Conservation (phyloP, 805 yeast species). For the Danielozyma ontarioensis region DNA sequence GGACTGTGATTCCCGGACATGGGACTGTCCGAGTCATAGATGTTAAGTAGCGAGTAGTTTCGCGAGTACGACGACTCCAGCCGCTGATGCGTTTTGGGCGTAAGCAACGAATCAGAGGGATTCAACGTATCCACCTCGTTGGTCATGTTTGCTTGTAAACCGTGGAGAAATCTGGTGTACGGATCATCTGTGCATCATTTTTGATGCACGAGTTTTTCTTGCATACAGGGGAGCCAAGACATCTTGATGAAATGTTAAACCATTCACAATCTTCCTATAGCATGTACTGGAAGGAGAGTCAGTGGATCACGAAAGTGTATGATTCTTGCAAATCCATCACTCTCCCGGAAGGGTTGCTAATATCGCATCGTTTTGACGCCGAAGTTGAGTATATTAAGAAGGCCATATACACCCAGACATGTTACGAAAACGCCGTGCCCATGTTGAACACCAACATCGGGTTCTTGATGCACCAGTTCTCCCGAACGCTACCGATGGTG, state of each 20-base stretch:
- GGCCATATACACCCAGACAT: conserved; percentile 25
- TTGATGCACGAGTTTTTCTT: too few relatives aligned
- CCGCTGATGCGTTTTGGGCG: conserved; percentile 20
- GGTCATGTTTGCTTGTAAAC: too few relatives aligned
- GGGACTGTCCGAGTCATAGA: conserved; percentile 24
- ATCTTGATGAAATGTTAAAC: too few relatives aligned
- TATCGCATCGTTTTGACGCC: conserved; percentile 18
- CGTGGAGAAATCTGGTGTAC: too few relatives aligned
- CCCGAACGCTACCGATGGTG: conserved; percentile 39
- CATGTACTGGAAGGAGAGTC: conserved; percentile 33
- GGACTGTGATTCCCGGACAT: too few relatives aligned
- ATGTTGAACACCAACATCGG: conserved; percentile 36
- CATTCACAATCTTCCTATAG: conserved; percentile 1
- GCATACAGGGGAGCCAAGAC: too few relatives aligned
- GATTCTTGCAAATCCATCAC: conserved; percentile 26
- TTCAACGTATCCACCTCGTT: too few relatives aligned
- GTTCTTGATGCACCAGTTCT: conserved; percentile 18
- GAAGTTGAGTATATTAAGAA: conserved; percentile 17
- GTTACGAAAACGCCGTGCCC: conserved; percentile 28
- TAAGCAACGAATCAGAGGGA: too few relatives aligned
- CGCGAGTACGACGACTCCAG: conserved; percentile 27
- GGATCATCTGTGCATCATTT: too few relatives aligned
- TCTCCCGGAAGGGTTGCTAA: conserved; percentile 29
- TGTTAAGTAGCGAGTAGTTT: conserved; percentile 34
- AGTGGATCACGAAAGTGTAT: conserved; percentile 17